Evolutionary conservation across 2,329 filamentous ascomycete species (phyloP).

Genomic region (Pyrenochaeta sp.): DNA sequence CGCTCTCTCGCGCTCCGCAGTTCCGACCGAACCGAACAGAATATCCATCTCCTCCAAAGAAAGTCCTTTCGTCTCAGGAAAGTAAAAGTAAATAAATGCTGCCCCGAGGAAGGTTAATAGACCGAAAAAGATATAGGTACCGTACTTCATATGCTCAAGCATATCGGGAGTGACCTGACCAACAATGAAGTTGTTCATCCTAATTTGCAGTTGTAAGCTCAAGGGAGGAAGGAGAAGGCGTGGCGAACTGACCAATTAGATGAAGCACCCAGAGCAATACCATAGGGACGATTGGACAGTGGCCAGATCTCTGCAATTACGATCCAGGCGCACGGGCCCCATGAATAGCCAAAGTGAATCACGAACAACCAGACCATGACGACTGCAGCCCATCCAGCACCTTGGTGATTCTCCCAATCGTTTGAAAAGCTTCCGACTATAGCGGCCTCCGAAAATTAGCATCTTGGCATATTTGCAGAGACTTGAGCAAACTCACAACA

Average conservation of each 20-base stretch:
- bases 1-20: conserved; percentile 52
- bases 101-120: conserved; percentile 70
- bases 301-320: conserved; percentile 47
- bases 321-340: conserved; percentile 40
- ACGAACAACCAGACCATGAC: conserved; percentile 45
- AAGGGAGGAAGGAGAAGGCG: not conserved
- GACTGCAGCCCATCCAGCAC: conserved; percentile 38
- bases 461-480: not conserved
- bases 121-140: conserved; percentile 77
- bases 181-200: conserved; percentile 67
- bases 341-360: conserved; percentile 38
- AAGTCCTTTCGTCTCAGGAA: conserved; percentile 64
- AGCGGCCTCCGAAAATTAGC: conserved; percentile 48
- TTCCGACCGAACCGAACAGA: conserved; percentile 72
- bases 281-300: conserved; percentile 49
- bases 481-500: conserved; percentile 54
- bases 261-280: conserved; percentile 46
- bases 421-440: conserved; percentile 66
- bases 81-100: conserved; percentile 60
- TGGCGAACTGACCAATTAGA: too few species aligned
- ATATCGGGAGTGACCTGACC: conserved; percentile 76
- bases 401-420: conserved; percentile 29
- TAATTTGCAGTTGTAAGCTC: not conserved
- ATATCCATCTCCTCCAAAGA: conserved; percentile 69
- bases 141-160: conserved; percentile 70